Conservation (phyloP, 345 rosid genomes). For the Ricinus communis region DNA sequence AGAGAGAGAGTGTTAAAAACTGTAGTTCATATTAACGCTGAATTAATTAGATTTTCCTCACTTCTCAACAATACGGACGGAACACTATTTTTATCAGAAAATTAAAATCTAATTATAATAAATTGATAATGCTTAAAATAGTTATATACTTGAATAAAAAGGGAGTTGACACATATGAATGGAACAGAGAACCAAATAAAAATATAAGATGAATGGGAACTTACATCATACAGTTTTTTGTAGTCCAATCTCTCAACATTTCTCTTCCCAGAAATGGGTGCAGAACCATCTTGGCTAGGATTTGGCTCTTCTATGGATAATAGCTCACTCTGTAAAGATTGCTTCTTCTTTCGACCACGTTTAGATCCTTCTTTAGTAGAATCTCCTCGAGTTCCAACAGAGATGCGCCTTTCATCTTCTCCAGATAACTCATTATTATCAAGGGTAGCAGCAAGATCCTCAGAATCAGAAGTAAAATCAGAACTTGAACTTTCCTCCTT, state of each 20-base stretch:
- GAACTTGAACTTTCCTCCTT: slow-evolving; percentile 64
- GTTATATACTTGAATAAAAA: not conserved
- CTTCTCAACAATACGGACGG: not conserved
- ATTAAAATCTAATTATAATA: not conserved
- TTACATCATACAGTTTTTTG: slow-evolving; percentile 83
- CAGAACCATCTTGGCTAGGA: slow-evolving; percentile 37
- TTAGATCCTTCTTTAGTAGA: slow-evolving; percentile 25
- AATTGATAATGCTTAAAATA: not conserved
- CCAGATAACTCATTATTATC: slow-evolving; percentile 32
- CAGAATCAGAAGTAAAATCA: slow-evolving; percentile 76
- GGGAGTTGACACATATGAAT: not conserved
- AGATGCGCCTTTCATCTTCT: slow-evolving; percentile 29
- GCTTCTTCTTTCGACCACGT: slow-evolving; percentile 28
- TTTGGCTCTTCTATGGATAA: slow-evolving; percentile 40
- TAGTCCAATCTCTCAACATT: slow-evolving; percentile 74
- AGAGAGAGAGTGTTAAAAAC: not conserved
- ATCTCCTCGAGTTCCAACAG: slow-evolving; percentile 20
- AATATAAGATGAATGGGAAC: slow-evolving; percentile 30
- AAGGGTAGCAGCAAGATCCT: slow-evolving; percentile 48
- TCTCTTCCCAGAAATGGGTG: slow-evolving; percentile 51
- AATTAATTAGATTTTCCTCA: not conserved
- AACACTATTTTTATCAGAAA: not conserved
- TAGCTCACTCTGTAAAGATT: slow-evolving; percentile 26
- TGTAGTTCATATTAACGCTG: not conserved
- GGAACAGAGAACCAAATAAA: not conserved